These are phyloP conservation scores for Myxozyma udenii DNA, from an alignment of 805 yeast species.

Conservation along the genomic window DNA sequence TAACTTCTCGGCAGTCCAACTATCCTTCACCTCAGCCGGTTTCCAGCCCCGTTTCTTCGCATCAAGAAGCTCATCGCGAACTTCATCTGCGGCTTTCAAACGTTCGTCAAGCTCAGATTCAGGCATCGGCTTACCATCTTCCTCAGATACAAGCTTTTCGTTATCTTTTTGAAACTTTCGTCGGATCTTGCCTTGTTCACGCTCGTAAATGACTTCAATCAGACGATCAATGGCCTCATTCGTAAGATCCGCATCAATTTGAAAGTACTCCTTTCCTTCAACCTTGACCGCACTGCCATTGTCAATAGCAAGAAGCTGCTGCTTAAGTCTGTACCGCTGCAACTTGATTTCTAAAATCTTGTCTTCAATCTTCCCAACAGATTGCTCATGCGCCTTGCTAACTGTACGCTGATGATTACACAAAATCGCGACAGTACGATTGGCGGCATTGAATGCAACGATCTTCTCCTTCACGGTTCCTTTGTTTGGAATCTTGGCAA, in stretches of 20 bases:
- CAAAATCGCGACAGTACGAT: conserved; percentile 88
- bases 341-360: conserved; percentile 76
- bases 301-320: conserved; percentile 47
- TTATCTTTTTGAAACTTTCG: conserved; percentile 73
- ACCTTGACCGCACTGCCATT: conserved; percentile 50
- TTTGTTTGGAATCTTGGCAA: conserved; percentile 77
- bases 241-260: conserved; percentile 62
- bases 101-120: conserved; percentile 55
- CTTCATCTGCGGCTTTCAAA: conserved; percentile 53
- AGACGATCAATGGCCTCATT: conserved; percentile 62
- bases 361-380: conserved; percentile 75
- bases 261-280: conserved; percentile 61
- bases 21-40: conserved; percentile 51
- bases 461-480: conserved; percentile 88
- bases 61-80: conserved; percentile 42
- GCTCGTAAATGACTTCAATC: conserved; percentile 54
- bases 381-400: conserved; percentile 74
- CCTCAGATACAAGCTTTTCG: conserved; percentile 62
- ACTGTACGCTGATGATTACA: conserved; percentile 97
- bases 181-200: conserved; percentile 60
- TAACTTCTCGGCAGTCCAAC: conserved; percentile 63
- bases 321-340: conserved; percentile 74
- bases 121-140: conserved; percentile 40
- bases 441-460: conserved; percentile 87
- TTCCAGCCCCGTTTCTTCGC: conserved; percentile 57